Percentiles rank a stretch among this genome's conserved stretches.
These are phyloP conservation scores for Penicillium subrubescens DNA, from an alignment of 495 filamentous ascomycete species.

Conservation along the genomic window DNA sequence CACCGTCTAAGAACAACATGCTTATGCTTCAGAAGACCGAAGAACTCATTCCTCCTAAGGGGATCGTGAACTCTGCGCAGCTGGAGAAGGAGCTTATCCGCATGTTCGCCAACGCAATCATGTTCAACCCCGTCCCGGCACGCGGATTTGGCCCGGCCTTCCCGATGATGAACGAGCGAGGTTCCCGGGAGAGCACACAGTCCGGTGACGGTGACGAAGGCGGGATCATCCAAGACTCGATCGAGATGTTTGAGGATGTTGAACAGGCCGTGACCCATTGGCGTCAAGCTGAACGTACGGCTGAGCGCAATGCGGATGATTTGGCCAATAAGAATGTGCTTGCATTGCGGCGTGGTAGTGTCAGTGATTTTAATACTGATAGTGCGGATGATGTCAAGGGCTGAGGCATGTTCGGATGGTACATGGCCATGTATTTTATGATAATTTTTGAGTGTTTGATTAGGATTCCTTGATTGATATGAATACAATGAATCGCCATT, in stretches of 20 bases:
- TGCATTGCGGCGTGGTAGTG: constrained; percentile 44
- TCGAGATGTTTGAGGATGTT: constrained; percentile 81
- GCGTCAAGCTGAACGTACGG: constrained; percentile 59
- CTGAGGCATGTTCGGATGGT: constrained; percentile 14
- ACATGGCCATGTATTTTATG: constrained; percentile 24
- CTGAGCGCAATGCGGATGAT: constrained; percentile 53
- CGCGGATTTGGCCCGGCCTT: constrained; percentile 69
- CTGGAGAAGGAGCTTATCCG: constrained; percentile 94
- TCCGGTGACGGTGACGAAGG: constrained; percentile 67
- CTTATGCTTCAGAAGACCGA: constrained; percentile 64
- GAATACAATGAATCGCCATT: background rate
- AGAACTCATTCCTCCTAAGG: constrained; percentile 81
- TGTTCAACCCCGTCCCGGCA: constrained; percentile 85
- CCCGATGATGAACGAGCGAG: constrained; percentile 40
- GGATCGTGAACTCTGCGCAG: constrained; percentile 91
- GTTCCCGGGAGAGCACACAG: constrained; percentile 48
- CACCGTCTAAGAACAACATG: constrained; percentile 42
- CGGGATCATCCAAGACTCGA: constrained; percentile 77
- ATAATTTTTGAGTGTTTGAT: constrained; percentile 22
- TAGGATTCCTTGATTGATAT: constrained; percentile 10
- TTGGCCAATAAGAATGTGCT: constrained; percentile 45
- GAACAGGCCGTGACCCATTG: constrained; percentile 61
- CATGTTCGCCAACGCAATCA: constrained; percentile 96
- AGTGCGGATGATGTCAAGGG: constrained; percentile 46
- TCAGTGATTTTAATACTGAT: constrained; percentile 46